Conservation (phyloP, 768 basidiomycete genomes). For the Suillus discolor region DNA sequence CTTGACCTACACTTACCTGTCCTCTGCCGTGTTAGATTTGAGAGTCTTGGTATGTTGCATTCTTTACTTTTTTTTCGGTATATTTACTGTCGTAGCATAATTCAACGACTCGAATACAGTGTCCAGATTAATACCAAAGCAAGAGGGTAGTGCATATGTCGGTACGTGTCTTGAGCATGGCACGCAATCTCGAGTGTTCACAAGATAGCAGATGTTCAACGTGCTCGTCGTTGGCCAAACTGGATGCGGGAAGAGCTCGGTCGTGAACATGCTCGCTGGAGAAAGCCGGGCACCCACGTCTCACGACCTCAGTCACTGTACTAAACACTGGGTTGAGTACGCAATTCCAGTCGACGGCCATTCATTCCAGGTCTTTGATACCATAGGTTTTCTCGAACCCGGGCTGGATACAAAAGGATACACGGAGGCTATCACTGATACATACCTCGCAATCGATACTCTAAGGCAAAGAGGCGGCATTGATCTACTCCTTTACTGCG, state of each 20-base stretch:
- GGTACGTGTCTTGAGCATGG: neutral
- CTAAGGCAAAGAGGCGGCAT: slow-evolving; percentile 34
- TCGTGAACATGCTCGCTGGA: slow-evolving; percentile 32
- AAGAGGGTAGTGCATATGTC: neutral
- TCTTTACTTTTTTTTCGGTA: neutral
- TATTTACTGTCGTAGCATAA: neutral
- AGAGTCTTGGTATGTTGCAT: neutral
- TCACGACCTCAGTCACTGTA: slow-evolving; percentile 33
- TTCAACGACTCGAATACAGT: neutral
- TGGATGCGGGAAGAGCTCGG: slow-evolving; percentile 34
- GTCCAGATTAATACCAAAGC: neutral
- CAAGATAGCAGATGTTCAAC: slow-evolving; percentile 4
- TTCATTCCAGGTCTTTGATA: slow-evolving; percentile 35
- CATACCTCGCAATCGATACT: slow-evolving; percentile 35
- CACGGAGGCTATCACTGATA: slow-evolving; percentile 28
- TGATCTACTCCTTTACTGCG: slow-evolving; percentile 41
- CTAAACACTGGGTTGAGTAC: slow-evolving; percentile 29
- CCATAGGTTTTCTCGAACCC: slow-evolving; percentile 35
- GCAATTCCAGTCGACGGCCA: slow-evolving; percentile 6
- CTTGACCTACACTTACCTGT: no score
- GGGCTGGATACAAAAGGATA: slow-evolving; percentile 16
- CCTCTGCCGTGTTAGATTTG: no score
- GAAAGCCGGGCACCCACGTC: slow-evolving; percentile 31
- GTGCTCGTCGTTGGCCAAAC: slow-evolving; percentile 30
- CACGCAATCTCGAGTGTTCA: neutral